Base-by-base conservation (phyloP, 306 rosid species). In the Fragaria vesca region DNA sequence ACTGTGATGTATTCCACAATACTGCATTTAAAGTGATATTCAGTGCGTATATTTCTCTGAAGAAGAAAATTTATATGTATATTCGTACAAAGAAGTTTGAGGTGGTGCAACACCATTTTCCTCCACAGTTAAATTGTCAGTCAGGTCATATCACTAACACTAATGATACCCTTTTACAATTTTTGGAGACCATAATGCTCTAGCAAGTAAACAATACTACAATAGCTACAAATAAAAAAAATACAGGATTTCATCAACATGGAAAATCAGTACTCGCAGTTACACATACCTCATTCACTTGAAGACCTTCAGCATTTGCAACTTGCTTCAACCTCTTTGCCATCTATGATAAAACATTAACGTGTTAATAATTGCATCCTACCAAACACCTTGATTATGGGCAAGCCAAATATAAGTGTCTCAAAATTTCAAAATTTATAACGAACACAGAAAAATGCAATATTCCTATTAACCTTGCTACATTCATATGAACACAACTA, bases 321-420 rank as follows among this genome's bases (percentile, higher is more conserved):
- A 95, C 88, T 81, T 88, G 90, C 86, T 86, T 80, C 76, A 95
- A 87, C 88, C 87, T 88, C 86, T 95, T 95, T 54, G 96, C 97
- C 97, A 93, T 95, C 99, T 95, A 83, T 43, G 77, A 85, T 62
- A 73, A 82, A 50, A 71, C 87, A 82, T 78, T 40, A 55, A 50
- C 9, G 57, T 46, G 12, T 68, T 30, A 80, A 34, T 55, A 55
- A 26, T 78, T 7, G 66, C 54, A 43, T 6, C 40, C 28, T 38
- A 20, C 17, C 9, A 57, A 21, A 51, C 30, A 57, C 30, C 50
- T 30, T 78, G 36, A 13, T 43, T 28, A 46, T 40, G 60, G 8
- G 61, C 36, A 70, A 18, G 32, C 15, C 52, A 36, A 69, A 74
- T 68, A 20, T 42, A 17, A 51, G 51, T 62, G 48, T 76, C 67